Evolutionary conservation across 305 asterid genomes (phyloP).

Genomic region (Solanum chacoense): DNA sequence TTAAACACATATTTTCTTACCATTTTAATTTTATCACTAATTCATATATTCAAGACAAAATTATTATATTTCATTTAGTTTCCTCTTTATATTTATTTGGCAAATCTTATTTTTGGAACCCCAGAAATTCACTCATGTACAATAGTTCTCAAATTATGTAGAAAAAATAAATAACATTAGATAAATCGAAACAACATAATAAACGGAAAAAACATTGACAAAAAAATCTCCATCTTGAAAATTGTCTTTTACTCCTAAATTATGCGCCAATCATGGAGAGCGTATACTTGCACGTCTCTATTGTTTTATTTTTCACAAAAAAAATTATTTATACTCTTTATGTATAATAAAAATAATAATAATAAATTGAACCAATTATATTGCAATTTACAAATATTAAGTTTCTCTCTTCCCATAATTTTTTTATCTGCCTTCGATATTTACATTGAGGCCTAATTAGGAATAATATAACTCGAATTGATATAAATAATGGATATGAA

Average conservation of each 20-base stretch:
- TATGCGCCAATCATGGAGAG: neutral
- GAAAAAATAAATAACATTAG: neutral
- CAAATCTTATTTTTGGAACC: neutral
- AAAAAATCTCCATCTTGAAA: neutral
- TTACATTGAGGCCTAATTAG: neutral
- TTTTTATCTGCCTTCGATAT: neutral
- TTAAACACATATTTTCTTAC: neutral
- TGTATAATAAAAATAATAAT: neutral
- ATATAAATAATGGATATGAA: neutral
- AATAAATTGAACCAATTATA: neutral
- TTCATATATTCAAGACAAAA: constrained; percentile 12
- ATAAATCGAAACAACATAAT: neutral
- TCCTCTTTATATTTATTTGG: neutral
- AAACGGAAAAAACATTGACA: neutral
- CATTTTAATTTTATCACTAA: constrained; percentile 23
- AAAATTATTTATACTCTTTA: neutral
- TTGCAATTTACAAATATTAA: too few species aligned
- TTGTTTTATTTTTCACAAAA: neutral
- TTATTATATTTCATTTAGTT: neutral
- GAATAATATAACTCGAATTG: neutral
- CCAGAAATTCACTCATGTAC: accelerated
- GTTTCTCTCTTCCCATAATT: neutral
- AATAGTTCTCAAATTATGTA: neutral
- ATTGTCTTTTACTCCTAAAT: neutral
- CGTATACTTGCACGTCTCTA: neutral